These are phyloP conservation scores for Dioszegia crocea DNA, from an alignment of 768 basidiomycete species.

Conservation along the genomic window DNA sequence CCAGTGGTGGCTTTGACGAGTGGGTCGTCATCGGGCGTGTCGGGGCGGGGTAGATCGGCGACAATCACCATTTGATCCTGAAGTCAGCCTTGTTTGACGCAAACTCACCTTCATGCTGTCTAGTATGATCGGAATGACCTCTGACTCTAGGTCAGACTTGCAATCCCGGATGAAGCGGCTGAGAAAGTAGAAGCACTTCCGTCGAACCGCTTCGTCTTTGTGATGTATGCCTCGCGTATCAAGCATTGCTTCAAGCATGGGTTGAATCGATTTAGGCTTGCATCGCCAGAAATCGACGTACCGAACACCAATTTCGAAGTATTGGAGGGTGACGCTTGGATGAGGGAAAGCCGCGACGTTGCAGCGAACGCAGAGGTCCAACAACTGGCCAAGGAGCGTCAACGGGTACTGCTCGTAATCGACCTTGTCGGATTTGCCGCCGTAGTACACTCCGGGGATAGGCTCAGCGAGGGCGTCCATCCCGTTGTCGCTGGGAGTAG, in stretches of 20 bases:
- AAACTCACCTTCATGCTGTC: conserved; percentile 51
- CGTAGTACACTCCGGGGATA: conserved; percentile 15
- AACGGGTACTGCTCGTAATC: conserved; percentile 61
- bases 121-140: conserved; percentile 68
- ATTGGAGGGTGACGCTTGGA: conserved; percentile 76
- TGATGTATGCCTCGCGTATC: conserved; percentile 85
- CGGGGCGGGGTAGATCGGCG: conserved; percentile 70
- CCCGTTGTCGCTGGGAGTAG: conserved; percentile 28
- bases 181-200: conserved; percentile 86
- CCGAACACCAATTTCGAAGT: conserved; percentile 86
- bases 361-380: conserved; percentile 75
- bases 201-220: conserved; percentile 62
- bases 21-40: conserved; percentile 59
- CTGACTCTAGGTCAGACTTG: conserved; percentile 67
- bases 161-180: conserved; percentile 83
- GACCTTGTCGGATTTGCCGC: conserved; percentile 24
- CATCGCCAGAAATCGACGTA: conserved; percentile 97
- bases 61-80: conserved; percentile 74
- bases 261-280: conserved; percentile 79
- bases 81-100: conserved; percentile 31
- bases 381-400: conserved; percentile 84
- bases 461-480: neutral
- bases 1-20: conserved; percentile 75
- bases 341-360: conserved; percentile 78
- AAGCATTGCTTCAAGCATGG: conserved; percentile 82